Evolutionary conservation across 148 eudicot species (phyloP).

Genomic region (Rhododendron henanense): DNA sequence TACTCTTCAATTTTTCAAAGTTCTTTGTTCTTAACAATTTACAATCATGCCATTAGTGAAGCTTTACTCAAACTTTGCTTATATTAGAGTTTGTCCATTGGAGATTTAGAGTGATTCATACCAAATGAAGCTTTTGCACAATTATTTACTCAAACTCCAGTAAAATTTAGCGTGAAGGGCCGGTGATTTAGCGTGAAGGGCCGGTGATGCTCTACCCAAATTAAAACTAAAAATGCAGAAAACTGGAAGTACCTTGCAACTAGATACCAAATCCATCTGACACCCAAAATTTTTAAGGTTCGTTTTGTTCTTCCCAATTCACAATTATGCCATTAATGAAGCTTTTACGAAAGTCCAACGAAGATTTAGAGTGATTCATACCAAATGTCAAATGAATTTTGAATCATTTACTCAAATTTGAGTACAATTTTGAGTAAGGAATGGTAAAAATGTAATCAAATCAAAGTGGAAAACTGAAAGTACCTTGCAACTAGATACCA

Average conservation of each 20-base stretch:
- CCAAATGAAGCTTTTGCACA: no score
- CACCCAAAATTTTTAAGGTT: background rate
- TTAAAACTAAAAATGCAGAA: background rate
- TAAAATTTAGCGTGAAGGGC: no score
- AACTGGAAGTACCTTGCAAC: slow-evolving; percentile 56
- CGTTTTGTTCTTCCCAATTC: background rate
- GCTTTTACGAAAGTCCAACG: background rate
- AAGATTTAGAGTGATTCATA: background rate
- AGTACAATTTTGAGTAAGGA: background rate
- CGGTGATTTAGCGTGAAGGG: no score
- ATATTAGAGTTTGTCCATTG: no score
- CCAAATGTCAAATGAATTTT: background rate
- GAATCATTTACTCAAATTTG: background rate
- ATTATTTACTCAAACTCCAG: no score
- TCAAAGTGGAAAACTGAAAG: background rate
- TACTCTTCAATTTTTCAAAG: background rate
- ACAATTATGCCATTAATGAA: background rate
- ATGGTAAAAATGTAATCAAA: background rate
- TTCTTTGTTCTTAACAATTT: background rate
- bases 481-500: slow-evolving; percentile 79
- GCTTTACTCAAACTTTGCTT: background rate
- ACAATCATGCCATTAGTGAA: background rate
- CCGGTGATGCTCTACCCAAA: no score
- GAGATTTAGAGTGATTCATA: no score
- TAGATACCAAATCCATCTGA: slow-evolving; percentile 69